phyloP scores from a whole-genome alignment of 2,329 filamentous ascomycete genomes.

The Zopfia rhizophila region DNA sequence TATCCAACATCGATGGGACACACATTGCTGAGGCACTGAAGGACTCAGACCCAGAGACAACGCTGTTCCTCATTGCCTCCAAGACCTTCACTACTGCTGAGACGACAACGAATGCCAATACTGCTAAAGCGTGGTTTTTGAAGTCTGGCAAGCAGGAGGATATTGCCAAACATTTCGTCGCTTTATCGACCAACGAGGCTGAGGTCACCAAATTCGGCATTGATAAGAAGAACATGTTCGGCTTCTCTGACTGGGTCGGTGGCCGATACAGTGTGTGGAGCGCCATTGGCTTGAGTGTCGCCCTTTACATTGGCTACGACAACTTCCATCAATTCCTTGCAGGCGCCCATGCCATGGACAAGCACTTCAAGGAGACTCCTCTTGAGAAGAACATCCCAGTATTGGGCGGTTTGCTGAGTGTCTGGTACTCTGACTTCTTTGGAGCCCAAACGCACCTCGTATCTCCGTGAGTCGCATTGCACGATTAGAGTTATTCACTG shows the following conservation, averaged over 20 bases:
- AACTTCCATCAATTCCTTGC: conserved; percentile 97
- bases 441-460: conserved; percentile 97
- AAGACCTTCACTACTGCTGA: conserved; percentile 99
- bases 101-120: conserved; percentile 96
- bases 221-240: conserved; percentile 99
- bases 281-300: conserved; percentile 94
- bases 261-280: conserved; percentile 99
- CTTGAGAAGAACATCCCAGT: conserved; percentile 95
- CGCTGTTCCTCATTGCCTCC: conserved; percentile 97
- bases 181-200: conserved; percentile 91
- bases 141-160: conserved; percentile 79
- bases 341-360: conserved; percentile 97
- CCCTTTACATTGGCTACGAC: conserved; percentile 94
- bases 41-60: conserved; percentile 92
- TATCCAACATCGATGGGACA: conserved; percentile 99
- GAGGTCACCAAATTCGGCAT: conserved; percentile 99
- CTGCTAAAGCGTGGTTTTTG: conserved; percentile 96
- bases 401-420: conserved; percentile 89
- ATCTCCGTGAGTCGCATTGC: conserved; percentile 75
- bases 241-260: conserved; percentile 98
- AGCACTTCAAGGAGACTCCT: conserved; percentile 92
- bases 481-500: conserved; percentile 10
- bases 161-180: conserved; percentile 98
- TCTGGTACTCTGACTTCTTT: conserved; percentile 99
- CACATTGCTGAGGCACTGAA: conserved; percentile 95